Percentiles rank a stretch among this genome's conserved stretches.
Evolutionary conservation across 306 rosid genomes (phyloP).

Genomic region (Lathyrus sativus): DNA sequence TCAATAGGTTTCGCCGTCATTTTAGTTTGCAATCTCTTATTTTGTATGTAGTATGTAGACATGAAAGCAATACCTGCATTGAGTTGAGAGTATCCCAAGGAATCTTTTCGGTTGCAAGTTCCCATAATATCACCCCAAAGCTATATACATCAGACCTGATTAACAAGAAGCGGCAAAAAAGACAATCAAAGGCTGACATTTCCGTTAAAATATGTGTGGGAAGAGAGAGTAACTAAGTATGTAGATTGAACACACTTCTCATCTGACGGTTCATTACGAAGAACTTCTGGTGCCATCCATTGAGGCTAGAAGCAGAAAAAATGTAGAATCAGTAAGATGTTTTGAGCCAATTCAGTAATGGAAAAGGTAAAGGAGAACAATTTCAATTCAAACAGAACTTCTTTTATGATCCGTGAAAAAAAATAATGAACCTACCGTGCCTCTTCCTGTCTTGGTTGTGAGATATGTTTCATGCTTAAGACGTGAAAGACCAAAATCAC

Average conservation of each 20-base stretch:
- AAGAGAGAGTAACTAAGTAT: slow-evolving; percentile 21
- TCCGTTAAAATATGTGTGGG: slow-evolving; percentile 16
- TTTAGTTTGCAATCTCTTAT: neutral
- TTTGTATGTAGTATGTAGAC: neutral
- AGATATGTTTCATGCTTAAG: slow-evolving; percentile 91
- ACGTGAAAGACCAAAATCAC: slow-evolving; percentile 98
- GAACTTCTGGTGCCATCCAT: slow-evolving; percentile 99
- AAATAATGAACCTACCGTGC: slow-evolving; percentile 63
- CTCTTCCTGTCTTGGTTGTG: slow-evolving; percentile 93
- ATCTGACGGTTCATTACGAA: slow-evolving; percentile 94
- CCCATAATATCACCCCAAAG: slow-evolving; percentile 98
- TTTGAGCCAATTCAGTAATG: slow-evolving; percentile 16
- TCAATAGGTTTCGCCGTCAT: neutral
- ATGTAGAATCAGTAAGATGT: slow-evolving; percentile 25
- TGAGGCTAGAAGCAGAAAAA: slow-evolving; percentile 72
- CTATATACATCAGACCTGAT: slow-evolving; percentile 97
- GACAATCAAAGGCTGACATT: slow-evolving; percentile 21
- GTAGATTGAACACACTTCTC: slow-evolving; percentile 70
- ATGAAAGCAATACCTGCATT: slow-evolving; percentile 84
- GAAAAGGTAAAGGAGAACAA: slow-evolving; percentile 20
- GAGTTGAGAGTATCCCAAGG: slow-evolving; percentile 98
- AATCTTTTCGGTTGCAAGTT: slow-evolving; percentile 92
- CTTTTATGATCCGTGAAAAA: slow-evolving; percentile 9
- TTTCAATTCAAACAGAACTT: slow-evolving; percentile 12
- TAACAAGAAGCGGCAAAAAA: slow-evolving; percentile 36